Evolutionary conservation across 2,329 filamentous ascomycete genomes (phyloP).

Genomic region (Macroventuria anomochaeta): DNA sequence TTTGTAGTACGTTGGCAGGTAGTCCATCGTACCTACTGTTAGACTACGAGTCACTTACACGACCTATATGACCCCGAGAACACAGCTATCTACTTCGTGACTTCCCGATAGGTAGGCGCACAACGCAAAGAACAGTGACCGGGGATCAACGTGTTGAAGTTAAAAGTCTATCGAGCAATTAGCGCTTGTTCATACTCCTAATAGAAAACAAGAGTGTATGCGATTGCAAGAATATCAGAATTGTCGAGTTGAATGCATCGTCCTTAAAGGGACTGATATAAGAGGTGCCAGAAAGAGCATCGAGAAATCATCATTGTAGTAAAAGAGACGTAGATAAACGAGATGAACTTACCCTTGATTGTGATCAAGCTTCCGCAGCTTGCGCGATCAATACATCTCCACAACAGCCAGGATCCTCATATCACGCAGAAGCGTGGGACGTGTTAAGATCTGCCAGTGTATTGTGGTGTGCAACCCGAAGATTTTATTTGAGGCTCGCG

Average conservation of each 20-base stretch:
- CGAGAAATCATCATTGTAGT: slow-evolving; percentile 31
- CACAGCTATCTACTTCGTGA: slow-evolving; percentile 10
- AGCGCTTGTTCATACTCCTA: neutral
- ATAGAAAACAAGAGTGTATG: neutral
- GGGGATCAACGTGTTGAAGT: neutral
- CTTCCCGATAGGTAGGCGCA: neutral
- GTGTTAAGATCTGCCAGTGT: neutral
- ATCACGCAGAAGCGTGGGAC: neutral
- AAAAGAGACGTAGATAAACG: neutral
- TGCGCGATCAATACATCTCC: too few species aligned
- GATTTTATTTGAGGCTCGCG: slow-evolving; percentile 8
- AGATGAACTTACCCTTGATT: slow-evolving; percentile 2
- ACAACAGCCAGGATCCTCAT: neutral
- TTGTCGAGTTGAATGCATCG: slow-evolving; percentile 48
- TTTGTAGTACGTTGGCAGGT: neutral
- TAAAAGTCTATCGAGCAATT: neutral
- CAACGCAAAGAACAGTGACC: slow-evolving; percentile 15
- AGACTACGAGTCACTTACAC: too few species aligned
- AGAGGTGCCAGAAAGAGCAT: slow-evolving; percentile 83
- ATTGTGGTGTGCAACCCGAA: slow-evolving; percentile 6
- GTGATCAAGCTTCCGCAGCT: too few species aligned
- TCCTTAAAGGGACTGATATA: slow-evolving; percentile 55
- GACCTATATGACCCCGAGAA: neutral
- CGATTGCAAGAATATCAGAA: slow-evolving; percentile 36
- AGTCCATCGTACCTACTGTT: neutral